Percentiles rank a stretch among this genome's conserved stretches.
Conservation (phyloP, 257 asterid genomes). For the Eucommia ulmoides region DNA sequence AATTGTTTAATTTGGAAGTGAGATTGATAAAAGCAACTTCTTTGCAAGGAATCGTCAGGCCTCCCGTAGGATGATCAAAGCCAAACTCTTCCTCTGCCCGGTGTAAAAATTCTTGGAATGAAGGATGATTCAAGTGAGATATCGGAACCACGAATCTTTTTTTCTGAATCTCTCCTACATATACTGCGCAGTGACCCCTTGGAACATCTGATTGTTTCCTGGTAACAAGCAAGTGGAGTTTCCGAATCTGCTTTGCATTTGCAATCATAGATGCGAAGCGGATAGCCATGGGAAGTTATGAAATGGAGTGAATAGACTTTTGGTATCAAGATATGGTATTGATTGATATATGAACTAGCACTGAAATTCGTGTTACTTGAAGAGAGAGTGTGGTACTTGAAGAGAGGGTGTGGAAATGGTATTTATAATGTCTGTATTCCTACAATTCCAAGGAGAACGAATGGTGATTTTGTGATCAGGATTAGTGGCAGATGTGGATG, state of each 20-base stretch:
- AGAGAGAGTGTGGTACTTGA: neutral
- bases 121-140: constrained; percentile 9
- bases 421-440: neutral
- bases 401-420: neutral
- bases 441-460: neutral
- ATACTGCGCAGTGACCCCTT: constrained; percentile 9
- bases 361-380: neutral
- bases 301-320: neutral
- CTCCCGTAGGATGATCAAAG: constrained; percentile 1
- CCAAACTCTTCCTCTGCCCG: constrained; percentile 13
- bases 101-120: constrained; percentile 5
- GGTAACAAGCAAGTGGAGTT: neutral
- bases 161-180: constrained; percentile 9
- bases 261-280: constrained; percentile 1
- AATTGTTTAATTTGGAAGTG: constrained; percentile 4
- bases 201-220: constrained; percentile 8
- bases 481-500: neutral
- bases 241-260: constrained; percentile 4
- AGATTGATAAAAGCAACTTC: neutral
- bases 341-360: neutral
- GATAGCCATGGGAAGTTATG: neutral
- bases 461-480: neutral
- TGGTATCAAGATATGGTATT: neutral
- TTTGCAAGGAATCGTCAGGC: neutral
- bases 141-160: constrained; percentile 7